phyloP scores from a whole-genome alignment of 2,329 filamentous ascomycete species.

The Tricladium varicosporioides region DNA sequence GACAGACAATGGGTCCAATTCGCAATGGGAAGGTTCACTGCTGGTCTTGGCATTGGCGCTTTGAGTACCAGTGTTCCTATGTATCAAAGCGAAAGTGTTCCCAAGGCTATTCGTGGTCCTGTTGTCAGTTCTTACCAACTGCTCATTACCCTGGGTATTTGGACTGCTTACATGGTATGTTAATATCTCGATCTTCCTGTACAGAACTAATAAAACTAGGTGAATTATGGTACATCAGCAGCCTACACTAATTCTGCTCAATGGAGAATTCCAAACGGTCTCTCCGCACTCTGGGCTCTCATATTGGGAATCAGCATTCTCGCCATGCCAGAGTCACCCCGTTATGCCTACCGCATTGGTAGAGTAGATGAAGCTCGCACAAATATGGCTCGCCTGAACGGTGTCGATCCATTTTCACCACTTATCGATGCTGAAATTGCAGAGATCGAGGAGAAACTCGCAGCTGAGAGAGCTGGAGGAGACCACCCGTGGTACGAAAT shows the following conservation, averaged over 20 bases:
- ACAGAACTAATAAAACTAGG: conserved; percentile 40
- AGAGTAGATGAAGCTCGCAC: conserved; percentile 46
- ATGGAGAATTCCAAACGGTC: conserved; percentile 61
- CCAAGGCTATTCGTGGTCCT: conserved; percentile 61
- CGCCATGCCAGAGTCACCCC: conserved; percentile 53
- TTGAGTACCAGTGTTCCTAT: conserved; percentile 64
- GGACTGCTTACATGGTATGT: conserved; percentile 50
- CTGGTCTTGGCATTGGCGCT: conserved; percentile 63
- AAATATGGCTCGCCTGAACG: conserved; percentile 45
- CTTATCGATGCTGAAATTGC: conserved; percentile 47
- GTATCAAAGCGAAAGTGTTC: conserved; percentile 67
- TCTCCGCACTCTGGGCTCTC: conserved; percentile 55
- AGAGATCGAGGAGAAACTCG: conserved; percentile 51
- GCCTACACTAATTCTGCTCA: conserved; percentile 44
- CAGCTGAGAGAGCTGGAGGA: conserved; percentile 43
- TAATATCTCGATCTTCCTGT: not conserved
- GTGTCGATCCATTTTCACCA: conserved; percentile 39
- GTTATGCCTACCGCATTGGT: conserved; percentile 48
- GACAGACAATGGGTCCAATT: conserved; percentile 59
- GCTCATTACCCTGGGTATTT: conserved; percentile 68
- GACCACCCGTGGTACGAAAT: conserved; percentile 50
- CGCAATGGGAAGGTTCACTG: conserved; percentile 62
- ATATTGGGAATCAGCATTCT: conserved; percentile 50
- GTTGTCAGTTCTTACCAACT: conserved; percentile 66
- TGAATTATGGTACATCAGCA: conserved; percentile 59